Conservation (phyloP, 2,329 filamentous ascomycete genomes). For the Dendryphion nanum region DNA sequence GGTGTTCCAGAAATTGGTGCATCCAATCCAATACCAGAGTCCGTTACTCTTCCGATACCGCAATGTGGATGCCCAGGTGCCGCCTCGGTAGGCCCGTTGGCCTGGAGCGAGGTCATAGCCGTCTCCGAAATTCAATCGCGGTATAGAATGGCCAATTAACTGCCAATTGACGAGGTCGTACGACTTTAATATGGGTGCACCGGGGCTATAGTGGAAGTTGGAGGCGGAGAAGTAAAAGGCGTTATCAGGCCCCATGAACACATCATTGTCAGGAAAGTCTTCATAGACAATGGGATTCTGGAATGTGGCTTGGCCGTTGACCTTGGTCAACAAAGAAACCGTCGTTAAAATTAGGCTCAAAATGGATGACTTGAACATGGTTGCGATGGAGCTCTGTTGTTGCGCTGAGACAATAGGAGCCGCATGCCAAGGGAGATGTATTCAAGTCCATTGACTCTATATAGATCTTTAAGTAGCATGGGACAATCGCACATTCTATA, state of each 20-base stretch:
- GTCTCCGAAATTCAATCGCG: constrained; percentile 17
- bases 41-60: constrained; percentile 47
- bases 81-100: constrained; percentile 47
- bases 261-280: constrained; percentile 52
- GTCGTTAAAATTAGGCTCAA: background rate
- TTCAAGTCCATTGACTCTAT: no score
- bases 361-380: background rate
- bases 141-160: constrained; percentile 26
- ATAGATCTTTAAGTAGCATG: no score
- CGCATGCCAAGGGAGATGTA: no score
- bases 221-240: constrained; percentile 53
- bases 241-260: constrained; percentile 40
- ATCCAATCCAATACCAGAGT: constrained; percentile 56
- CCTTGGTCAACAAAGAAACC: background rate
- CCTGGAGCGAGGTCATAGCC: constrained; percentile 44
- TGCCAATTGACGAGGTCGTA: constrained; percentile 52
- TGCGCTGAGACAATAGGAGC: no score
- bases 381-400: background rate
- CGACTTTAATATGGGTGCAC: constrained; percentile 53
- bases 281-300: constrained; percentile 52
- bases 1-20: constrained; percentile 21
- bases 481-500: no score
- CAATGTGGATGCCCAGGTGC: constrained; percentile 54
- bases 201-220: constrained; percentile 54
- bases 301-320: constrained; percentile 19